Evolutionary conservation across 352 stramenopile genomes (phyloP), one percentile per base, ranked within the genome.

Genomic region (Phytophthora cajani): DNA sequence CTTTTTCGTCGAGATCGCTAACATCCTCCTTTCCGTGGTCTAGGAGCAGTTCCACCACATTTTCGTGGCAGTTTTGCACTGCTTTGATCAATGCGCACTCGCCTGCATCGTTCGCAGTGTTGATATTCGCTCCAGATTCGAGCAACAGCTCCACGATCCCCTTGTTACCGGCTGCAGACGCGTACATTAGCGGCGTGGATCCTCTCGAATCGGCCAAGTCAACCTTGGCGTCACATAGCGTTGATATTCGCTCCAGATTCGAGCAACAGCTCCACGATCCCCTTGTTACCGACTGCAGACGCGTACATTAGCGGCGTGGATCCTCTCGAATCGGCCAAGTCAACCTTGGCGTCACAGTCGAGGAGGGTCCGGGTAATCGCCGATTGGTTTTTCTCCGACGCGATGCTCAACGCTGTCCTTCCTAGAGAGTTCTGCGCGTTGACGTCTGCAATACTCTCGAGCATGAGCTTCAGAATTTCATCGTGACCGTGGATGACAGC

Each of bases 221-320:
- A 3, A 17, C 32, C 8, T 44, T 27, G 4, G 30, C 27, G n/a
- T 60, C n/a, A 27, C 32, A n/a, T 30, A n/a, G 53, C n/a, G n/a
- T 57, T 57, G 32, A 60, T 46, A 16, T n/a, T 14, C 5, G 32
- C 53, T 25, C 17, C 32, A 27, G 9, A 12, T 12, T 23, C 32
- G 8, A 60, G 30, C n/a, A 60, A 33, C 9, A 44, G 4, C 19
- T 19, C 27, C 6, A 60, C 19, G 5, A 30, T 19, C 12, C 21
- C 53, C 1, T 17, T 10, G 47, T 49, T 9, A 17, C 27, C 53
- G 5, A 17, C 53, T 46, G n/a, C 30, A 10, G 30, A 14, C 32
- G 53, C 53, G 21, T 27, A 33, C 53, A 60, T 49, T n/a, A 60
- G 9, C 53, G 53, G 17, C 36, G 53, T 59, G 30, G 3, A 47